Percentiles rank a stretch among this genome's conserved stretches.
phyloP scores from a whole-genome alignment of 148 eudicot genomes.

The Cornus kousa region DNA sequence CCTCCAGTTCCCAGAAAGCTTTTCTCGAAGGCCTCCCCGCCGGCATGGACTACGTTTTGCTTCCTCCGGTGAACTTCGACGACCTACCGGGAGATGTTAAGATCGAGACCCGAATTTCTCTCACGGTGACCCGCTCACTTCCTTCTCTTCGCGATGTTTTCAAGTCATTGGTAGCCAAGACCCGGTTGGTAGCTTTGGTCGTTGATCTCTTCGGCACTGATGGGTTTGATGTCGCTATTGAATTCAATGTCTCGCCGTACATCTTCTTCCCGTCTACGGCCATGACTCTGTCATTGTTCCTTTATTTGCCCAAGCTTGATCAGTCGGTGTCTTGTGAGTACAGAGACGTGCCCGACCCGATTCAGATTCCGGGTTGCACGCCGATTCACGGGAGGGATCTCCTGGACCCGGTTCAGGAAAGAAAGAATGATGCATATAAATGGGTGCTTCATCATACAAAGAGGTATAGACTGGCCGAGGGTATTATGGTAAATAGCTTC shows the following conservation, averaged over 20 bases:
- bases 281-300: constrained; percentile 30
- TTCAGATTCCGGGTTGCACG: constrained; percentile 49
- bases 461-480: constrained; percentile 36
- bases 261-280: constrained; percentile 41
- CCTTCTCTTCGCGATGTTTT: constrained; percentile 15
- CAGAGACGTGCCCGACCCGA: constrained; percentile 27
- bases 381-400: constrained; percentile 53
- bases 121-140: constrained; percentile 27
- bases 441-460: constrained; percentile 30
- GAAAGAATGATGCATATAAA: constrained; percentile 36
- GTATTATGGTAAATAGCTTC: constrained; percentile 54
- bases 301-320: constrained; percentile 43
- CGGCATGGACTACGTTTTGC: constrained; percentile 22
- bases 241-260: constrained; percentile 33
- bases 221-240: constrained; percentile 38
- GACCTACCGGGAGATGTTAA: constrained; percentile 17
- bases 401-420: constrained; percentile 43
- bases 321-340: constrained; percentile 31
- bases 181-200: constrained; percentile 29
- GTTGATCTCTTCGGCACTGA: constrained; percentile 49
- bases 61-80: constrained; percentile 32
- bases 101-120: constrained; percentile 30
- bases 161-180: not conserved
- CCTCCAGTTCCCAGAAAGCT: constrained; percentile 19
- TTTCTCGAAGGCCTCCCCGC: constrained; percentile 38